Evolutionary conservation across 768 basidiomycete species (phyloP).

Genomic region (Phylloporus arenicola): DNA sequence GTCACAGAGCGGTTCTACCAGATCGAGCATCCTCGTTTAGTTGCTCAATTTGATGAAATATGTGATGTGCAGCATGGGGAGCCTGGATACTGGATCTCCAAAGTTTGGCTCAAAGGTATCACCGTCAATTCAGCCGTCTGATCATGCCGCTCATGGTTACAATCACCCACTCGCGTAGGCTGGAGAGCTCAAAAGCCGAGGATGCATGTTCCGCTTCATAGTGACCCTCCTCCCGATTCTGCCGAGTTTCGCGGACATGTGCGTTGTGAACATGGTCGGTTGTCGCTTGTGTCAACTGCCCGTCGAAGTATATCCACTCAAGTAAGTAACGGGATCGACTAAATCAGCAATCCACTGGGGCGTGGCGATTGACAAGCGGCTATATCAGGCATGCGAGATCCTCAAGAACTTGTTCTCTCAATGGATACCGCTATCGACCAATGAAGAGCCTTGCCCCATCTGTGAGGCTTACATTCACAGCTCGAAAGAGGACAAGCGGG

Average conservation of each 20-base stretch:
- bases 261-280: constrained; percentile 62
- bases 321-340: constrained; percentile 33
- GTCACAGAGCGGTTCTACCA: constrained; percentile 62
- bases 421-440: constrained; percentile 54
- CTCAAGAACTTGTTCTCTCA: constrained; percentile 55
- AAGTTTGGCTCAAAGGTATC: constrained; percentile 70
- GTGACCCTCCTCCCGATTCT: constrained; percentile 66
- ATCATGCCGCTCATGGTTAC: constrained; percentile 8
- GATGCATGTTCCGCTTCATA: constrained; percentile 58
- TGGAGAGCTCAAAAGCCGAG: constrained; percentile 69
- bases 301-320: constrained; percentile 59
- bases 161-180: constrained; percentile 40
- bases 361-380: constrained; percentile 13
- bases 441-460: constrained; percentile 51
- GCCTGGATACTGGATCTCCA: constrained; percentile 68
- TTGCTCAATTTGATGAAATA: constrained; percentile 53
- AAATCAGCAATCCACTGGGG: constrained; percentile 9
- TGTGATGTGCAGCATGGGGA: constrained; percentile 39
- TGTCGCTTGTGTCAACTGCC: constrained; percentile 49
- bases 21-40: constrained; percentile 58
- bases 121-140: constrained; percentile 5
- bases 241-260: constrained; percentile 55
- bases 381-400: constrained; percentile 48
- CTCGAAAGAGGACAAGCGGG: constrained; percentile 58
- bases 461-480: constrained; percentile 54